Conservation (phyloP, 805 yeast genomes). For the Sugiyamaella chiloensis region DNA sequence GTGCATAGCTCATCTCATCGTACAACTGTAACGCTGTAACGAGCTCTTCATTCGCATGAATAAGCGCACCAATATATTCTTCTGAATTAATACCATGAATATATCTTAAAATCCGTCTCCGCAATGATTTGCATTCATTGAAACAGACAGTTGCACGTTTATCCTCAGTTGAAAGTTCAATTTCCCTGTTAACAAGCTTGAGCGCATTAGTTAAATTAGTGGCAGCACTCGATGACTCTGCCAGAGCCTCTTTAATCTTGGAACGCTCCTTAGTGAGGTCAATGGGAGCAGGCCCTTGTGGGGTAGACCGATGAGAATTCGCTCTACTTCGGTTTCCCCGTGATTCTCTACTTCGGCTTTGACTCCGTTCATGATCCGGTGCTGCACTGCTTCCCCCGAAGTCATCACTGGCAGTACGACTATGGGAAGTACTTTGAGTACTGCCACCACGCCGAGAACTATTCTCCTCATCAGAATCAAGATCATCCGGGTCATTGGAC, state of each 20-base stretch:
- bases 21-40: conserved; percentile 68
- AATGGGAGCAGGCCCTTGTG: neutral
- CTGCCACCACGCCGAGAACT: neutral
- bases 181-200: conserved; percentile 40
- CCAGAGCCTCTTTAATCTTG: conserved; percentile 60
- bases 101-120: conserved; percentile 77
- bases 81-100: conserved; percentile 82
- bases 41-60: conserved; percentile 87
- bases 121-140: conserved; percentile 66
- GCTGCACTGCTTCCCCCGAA: neutral
- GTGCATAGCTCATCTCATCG: conserved; percentile 52
- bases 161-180: conserved; percentile 60
- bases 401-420: conserved; percentile 5
- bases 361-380: neutral
- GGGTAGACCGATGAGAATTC: neutral
- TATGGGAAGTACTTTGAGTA: no score
- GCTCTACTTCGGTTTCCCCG: neutral
- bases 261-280: conserved; percentile 58
- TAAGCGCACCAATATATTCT: conserved; percentile 80
- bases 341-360: neutral
- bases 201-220: conserved; percentile 65
- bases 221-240: conserved; percentile 72
- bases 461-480: conserved; percentile 25
- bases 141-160: conserved; percentile 60
- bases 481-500: conserved; percentile 15